These are phyloP conservation scores for Rhynchosporium secalis DNA, from an alignment of 2,329 filamentous ascomycete species.

Conservation along the genomic window DNA sequence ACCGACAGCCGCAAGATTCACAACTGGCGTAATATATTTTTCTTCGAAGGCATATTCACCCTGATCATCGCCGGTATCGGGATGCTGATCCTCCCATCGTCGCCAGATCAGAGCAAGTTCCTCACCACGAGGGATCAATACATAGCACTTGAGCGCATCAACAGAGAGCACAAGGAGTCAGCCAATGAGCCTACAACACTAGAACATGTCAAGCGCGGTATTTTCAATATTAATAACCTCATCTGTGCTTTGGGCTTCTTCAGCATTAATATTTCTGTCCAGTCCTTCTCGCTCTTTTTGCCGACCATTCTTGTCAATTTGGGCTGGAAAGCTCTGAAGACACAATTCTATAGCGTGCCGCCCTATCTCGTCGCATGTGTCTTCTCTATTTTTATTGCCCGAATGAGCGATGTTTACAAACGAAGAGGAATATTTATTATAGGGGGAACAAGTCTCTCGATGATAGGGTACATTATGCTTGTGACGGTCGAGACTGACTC, in stretches of 20 bases:
- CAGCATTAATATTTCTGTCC: slow-evolving; percentile 48
- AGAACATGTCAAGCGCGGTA: slow-evolving; percentile 47
- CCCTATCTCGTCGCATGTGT: slow-evolving; percentile 65
- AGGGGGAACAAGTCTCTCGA: slow-evolving; percentile 37
- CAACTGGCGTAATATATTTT: slow-evolving; percentile 75
- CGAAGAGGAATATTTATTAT: slow-evolving; percentile 50
- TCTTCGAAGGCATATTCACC: slow-evolving; percentile 44
- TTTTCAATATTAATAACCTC: slow-evolving; percentile 30
- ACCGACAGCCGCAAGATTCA: slow-evolving; percentile 59
- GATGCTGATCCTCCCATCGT: slow-evolving; percentile 45
- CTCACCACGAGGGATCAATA: slow-evolving; percentile 44
- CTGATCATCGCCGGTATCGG: slow-evolving; percentile 48
- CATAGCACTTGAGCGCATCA: slow-evolving; percentile 45
- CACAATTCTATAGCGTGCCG: slow-evolving; percentile 48
- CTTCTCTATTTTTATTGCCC: slow-evolving; percentile 49
- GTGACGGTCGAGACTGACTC: slow-evolving; percentile 38
- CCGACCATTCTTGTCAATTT: slow-evolving; percentile 22
- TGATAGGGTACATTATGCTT: slow-evolving; percentile 42
- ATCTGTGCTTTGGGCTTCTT: slow-evolving; percentile 38
- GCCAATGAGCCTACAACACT: slow-evolving; percentile 43
- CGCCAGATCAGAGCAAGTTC: slow-evolving; percentile 44
- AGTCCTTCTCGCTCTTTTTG: slow-evolving; percentile 55
- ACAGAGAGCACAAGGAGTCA: slow-evolving; percentile 43
- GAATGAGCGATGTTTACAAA: slow-evolving; percentile 54
- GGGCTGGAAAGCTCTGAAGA: slow-evolving; percentile 42